These are phyloP conservation scores for Kalmusia sp. DNA, from an alignment of 2,329 filamentous ascomycete species.

Conservation along the genomic window DNA sequence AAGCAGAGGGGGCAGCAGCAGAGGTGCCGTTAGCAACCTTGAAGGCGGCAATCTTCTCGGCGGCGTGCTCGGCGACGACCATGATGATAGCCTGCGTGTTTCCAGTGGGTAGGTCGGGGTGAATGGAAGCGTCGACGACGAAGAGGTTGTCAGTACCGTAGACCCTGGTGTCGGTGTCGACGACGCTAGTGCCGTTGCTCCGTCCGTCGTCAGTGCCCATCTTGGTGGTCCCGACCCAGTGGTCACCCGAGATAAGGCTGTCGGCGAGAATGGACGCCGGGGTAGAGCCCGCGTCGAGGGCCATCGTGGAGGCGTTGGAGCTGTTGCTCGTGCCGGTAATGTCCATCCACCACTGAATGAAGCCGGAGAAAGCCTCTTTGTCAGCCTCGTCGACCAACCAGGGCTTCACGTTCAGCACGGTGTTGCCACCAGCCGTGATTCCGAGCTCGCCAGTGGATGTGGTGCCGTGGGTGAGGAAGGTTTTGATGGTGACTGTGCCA, in stretches of 20 bases:
- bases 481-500: slow-evolving; percentile 60
- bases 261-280: slow-evolving; percentile 30
- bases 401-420: slow-evolving; percentile 16
- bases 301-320: slow-evolving; percentile 1
- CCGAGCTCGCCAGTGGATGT: slow-evolving; percentile 69
- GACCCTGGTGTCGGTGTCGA: slow-evolving; percentile 57
- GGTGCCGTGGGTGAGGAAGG: slow-evolving; percentile 64
- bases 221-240: slow-evolving; percentile 61
- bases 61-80: slow-evolving; percentile 31
- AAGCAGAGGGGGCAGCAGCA: neutral
- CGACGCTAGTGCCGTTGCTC: slow-evolving; percentile 48
- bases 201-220: slow-evolving; percentile 48
- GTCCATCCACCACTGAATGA: slow-evolving; percentile 16
- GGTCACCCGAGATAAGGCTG: slow-evolving; percentile 30
- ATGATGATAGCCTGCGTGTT: slow-evolving; percentile 38
- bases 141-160: slow-evolving; percentile 49
- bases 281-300: slow-evolving; percentile 17
- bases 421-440: slow-evolving; percentile 55
- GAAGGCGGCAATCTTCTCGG: slow-evolving; percentile 33
- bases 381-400: slow-evolving; percentile 6
- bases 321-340: neutral
- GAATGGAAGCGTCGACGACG: slow-evolving; percentile 53
- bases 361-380: slow-evolving; percentile 17
- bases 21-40: slow-evolving; percentile 13
- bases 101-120: slow-evolving; percentile 44